Base-by-base conservation (phyloP, 352 stramenopile species). In the Blastocystis sp. region DNA sequence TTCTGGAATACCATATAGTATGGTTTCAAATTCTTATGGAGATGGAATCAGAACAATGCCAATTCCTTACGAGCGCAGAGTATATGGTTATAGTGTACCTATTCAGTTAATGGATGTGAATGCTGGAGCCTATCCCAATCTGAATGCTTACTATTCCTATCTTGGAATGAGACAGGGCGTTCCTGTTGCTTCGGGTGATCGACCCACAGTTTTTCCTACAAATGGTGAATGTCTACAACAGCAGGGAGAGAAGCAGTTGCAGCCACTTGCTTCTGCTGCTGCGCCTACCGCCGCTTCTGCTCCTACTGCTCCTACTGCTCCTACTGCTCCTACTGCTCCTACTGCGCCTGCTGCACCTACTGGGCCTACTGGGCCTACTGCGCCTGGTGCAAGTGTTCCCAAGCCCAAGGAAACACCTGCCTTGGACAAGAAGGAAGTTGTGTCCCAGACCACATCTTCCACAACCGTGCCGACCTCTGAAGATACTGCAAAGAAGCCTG, bases 11-110 rank as follows among this genome's bases (percentile, higher is more conserved):
- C 26, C 73, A 43, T 85, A 85, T 65, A 68, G 20, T 47, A 85
- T 85, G 73, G 73, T 85, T 65, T 43, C 73, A 66, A 85, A 85
- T 66, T 30, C 56, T n/a, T 85, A 68, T 47, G 73, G 43, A 18
- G 73, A 85, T 85, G 20, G 50, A 43, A 66, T 85, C 24, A 85
- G 63, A 68, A 66, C 18, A 3, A 85, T 85, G 50, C 47, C 26
- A 13, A 85, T 68, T n/a, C 50, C 73, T 13, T 85, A 69, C 30
- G 73, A 85, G 20, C 45, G 73, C n/a, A 53, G 53, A 37, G n/a
- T 85, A 34, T 85, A 54, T 47, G 20, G 26, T 55, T 85, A 85
- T 50, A 11, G 20, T 8, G 63, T 85, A 37, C 73, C 73, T 16
- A 85, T 85, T 24, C 47, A 34, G 5, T 66, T 85, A 37, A 66